Evolutionary conservation across 169 alveolate genomes (phyloP).

Genomic region (Cryptosporidium sp.): DNA sequence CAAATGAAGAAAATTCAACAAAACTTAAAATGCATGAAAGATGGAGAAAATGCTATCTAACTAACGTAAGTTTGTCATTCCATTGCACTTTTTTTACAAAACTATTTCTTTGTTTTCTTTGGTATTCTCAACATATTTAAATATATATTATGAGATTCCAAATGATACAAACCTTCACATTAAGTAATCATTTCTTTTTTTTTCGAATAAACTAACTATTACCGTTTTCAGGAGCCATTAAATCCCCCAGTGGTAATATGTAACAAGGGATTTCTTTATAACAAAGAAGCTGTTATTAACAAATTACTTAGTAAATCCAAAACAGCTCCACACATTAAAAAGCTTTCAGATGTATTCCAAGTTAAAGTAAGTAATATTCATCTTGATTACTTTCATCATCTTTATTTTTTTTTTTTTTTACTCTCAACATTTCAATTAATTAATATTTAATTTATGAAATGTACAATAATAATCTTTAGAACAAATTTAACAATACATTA

Average conservation of each 20-base stretch:
- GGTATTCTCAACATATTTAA: no score
- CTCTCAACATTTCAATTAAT: not conserved
- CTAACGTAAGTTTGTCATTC: conserved; percentile 81
- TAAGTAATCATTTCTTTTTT: not conserved
- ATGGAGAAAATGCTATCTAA: conserved; percentile 84
- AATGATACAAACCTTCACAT: not conserved
- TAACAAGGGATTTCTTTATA: conserved; percentile 84
- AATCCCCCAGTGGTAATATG: conserved; percentile 86
- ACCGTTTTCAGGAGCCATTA: conserved; percentile 83
- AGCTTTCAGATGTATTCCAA: conserved; percentile 25
- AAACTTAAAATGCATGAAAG: conserved; percentile 80
- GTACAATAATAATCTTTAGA: not conserved
- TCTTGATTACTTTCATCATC: not conserved
- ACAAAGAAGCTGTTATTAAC: conserved; percentile 84
- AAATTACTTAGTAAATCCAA: conserved; percentile 79
- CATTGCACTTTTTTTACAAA: not conserved
- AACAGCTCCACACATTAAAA: conserved; percentile 81
- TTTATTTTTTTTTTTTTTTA: not conserved
- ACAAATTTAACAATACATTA: conserved; percentile 15
- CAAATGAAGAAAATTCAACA: conserved; percentile 80
- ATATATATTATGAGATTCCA: not conserved
- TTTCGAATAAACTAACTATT: not conserved
- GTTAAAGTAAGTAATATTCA: conserved; percentile 35
- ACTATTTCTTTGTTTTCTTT: not conserved
- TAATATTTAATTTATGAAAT: not conserved